Percentiles rank a stretch among this genome's conserved stretches.
Evolutionary conservation across 2,329 filamentous ascomycete species (phyloP).

Genomic region (Ilyonectria destructans): DNA sequence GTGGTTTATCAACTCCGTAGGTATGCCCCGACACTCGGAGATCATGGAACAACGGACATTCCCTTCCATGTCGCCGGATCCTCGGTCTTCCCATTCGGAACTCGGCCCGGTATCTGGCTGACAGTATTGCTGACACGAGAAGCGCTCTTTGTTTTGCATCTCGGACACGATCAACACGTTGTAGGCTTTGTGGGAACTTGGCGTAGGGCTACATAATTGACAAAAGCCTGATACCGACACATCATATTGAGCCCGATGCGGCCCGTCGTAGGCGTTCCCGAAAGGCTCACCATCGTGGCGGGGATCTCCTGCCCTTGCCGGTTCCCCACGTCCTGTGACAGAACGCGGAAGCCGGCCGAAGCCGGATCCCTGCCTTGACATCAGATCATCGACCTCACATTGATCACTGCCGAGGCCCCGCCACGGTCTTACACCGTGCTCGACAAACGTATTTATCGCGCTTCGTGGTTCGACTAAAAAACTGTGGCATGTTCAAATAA

Average conservation of each 20-base stretch:
- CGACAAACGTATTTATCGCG: constrained; percentile 7
- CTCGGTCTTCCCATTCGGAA: constrained; percentile 30
- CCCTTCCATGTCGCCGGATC: constrained; percentile 16
- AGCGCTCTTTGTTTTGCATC: not conserved
- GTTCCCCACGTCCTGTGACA: constrained; percentile 37
- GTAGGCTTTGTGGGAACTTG: not conserved
- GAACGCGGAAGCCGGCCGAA: constrained; percentile 42
- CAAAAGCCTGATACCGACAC: constrained; percentile 5
- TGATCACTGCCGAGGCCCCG: constrained; percentile 42
- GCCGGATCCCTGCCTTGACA: constrained; percentile 36
- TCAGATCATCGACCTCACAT: constrained; percentile 42
- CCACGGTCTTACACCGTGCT: constrained; percentile 13
- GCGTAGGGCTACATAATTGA: not conserved
- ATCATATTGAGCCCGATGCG: constrained; percentile 7
- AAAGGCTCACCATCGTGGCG: constrained; percentile 35
- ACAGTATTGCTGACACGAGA: not conserved
- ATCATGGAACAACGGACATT: not conserved
- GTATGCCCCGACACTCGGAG: too few relatives aligned
- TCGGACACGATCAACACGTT: not conserved
- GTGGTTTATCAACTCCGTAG: too few relatives aligned
- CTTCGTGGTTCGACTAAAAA: constrained; percentile 30
- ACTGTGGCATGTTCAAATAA: constrained; percentile 32
- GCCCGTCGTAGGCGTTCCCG: constrained; percentile 18
- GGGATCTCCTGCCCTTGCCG: constrained; percentile 18
- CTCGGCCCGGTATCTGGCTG: constrained; percentile 17